Percentiles rank a stretch among this genome's conserved stretches.
Evolutionary conservation across 1,284 basidiomycete species (phyloP).

Genomic region (Ustilago bromivora): DNA sequence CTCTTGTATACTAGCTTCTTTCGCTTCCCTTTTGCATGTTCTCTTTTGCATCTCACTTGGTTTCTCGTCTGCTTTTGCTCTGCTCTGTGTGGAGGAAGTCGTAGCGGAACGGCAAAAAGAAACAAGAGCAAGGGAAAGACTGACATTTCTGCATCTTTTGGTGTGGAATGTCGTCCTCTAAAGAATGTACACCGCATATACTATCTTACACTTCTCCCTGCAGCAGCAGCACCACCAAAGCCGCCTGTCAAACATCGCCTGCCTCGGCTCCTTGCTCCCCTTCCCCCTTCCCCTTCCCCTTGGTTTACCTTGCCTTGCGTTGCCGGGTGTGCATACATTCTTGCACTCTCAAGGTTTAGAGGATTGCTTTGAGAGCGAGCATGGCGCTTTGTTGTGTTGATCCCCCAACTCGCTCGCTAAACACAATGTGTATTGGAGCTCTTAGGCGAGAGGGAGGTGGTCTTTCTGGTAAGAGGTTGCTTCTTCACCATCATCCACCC

Average conservation of each 20-base stretch:
- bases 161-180: constrained; percentile 13
- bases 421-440: too few relatives aligned
- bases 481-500: constrained; percentile 21
- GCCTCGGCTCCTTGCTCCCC: background rate
- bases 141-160: constrained; percentile 1
- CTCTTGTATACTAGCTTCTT: background rate
- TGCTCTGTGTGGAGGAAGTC: too few relatives aligned
- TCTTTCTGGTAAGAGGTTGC: background rate
- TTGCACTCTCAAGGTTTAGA: too few relatives aligned
- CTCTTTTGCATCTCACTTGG: background rate
- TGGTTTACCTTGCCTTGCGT: background rate
- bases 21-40: background rate
- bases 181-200: constrained; percentile 25
- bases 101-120: background rate
- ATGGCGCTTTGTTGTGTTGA: background rate
- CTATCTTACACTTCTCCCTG: background rate
- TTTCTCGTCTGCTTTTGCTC: background rate
- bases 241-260: constrained; percentile 11
- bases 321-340: background rate
- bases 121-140: background rate
- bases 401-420: too few relatives aligned
- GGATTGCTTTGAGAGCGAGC: background rate
- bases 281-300: background rate
- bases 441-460: too few relatives aligned
- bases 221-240: background rate